These are phyloP conservation scores for Graphiopsis chlorocephala DNA, from an alignment of 2,329 filamentous ascomycete species.

Conservation along the genomic window DNA sequence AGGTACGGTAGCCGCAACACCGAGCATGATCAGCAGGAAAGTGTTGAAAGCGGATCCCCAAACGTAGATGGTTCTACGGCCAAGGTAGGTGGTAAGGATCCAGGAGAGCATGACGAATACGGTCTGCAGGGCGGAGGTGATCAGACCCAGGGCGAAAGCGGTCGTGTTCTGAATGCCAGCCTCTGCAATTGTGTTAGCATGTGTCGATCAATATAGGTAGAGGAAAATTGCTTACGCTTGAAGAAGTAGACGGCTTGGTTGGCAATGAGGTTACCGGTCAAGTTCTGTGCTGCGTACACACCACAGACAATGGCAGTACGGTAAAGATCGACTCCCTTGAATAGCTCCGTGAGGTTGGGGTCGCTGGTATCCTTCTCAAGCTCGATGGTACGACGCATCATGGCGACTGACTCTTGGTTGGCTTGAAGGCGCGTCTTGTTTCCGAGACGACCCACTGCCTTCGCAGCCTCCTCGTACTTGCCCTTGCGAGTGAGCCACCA, in stretches of 20 bases:
- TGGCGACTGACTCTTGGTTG: constrained; percentile 50
- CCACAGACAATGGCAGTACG: constrained; percentile 56
- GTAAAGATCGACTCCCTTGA: constrained; percentile 54
- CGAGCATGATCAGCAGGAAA: constrained; percentile 55
- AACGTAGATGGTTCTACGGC: constrained; percentile 63
- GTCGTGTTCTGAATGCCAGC: constrained; percentile 45
- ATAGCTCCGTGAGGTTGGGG: constrained; percentile 52
- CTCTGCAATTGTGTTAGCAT: constrained; percentile 44
- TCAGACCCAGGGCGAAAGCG: constrained; percentile 62
- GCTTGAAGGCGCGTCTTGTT: constrained; percentile 40
- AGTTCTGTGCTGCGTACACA: constrained; percentile 59
- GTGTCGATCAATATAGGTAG: neutral
- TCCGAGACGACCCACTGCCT: constrained; percentile 52
- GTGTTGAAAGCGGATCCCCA: constrained; percentile 57
- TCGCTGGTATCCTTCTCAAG: constrained; percentile 51
- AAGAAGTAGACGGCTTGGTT: constrained; percentile 65
- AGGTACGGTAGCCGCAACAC: constrained; percentile 56
- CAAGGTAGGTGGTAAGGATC: constrained; percentile 63
- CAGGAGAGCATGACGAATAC: constrained; percentile 66
- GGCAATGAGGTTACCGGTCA: constrained; percentile 62
- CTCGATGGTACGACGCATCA: constrained; percentile 59
- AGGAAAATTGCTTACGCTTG: constrained; percentile 42
- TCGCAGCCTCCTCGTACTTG: constrained; percentile 43
- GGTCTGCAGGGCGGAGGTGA: constrained; percentile 61
- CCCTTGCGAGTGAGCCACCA: constrained; percentile 57